Base-by-base conservation (phyloP, 169 alveolate species). In the Babesia caballi region DNA sequence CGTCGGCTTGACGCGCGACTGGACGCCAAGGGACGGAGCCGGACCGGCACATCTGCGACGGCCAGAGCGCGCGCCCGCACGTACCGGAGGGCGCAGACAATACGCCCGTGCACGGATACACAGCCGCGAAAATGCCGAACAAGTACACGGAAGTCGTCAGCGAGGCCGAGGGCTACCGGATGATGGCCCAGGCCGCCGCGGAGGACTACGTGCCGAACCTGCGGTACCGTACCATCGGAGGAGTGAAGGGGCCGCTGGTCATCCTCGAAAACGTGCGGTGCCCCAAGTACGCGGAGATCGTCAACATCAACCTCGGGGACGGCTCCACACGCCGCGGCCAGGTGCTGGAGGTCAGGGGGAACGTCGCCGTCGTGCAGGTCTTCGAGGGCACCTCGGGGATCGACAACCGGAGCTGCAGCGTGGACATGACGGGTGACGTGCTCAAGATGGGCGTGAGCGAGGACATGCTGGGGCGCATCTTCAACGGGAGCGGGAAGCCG, bases 331-430 rank as follows among this genome's bases (percentile, higher is more conserved):
- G 99, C 36, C 96, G 97, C 71, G 99, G 99, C 9, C 98, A 98
- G 88, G 98, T 98, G 28, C 87, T 98, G 71, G 99, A 97, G 92
- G 98, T 97, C 36, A 85, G 94, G 63, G 99, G 99, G 58, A 95
- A 96, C 84, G 93, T 96, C 73, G 99, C 99, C 19, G 97, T 95
- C 51, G 98, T 96, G 19, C 94, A 98, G 92, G 99, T 98, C 51
- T 98, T 98, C 83, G 99, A 98, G 90, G 99, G 99, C 14, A 98
- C 99, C 11, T 91, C 97, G 66, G 99, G 99, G 32, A 97, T 98
- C 68, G 99, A 97, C 77, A 97, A 95, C 82, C 91, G 93, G 52
- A 94, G 92, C 47, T 94, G 99, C 30, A 94, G 96, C 86, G 97
- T 95, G 49, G 99, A 98, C 85, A 96, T 98, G 88, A 96, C 99